Evolutionary conservation across 2,329 filamentous ascomycete species (phyloP).

Genomic region (Fusarium coffeatum): DNA sequence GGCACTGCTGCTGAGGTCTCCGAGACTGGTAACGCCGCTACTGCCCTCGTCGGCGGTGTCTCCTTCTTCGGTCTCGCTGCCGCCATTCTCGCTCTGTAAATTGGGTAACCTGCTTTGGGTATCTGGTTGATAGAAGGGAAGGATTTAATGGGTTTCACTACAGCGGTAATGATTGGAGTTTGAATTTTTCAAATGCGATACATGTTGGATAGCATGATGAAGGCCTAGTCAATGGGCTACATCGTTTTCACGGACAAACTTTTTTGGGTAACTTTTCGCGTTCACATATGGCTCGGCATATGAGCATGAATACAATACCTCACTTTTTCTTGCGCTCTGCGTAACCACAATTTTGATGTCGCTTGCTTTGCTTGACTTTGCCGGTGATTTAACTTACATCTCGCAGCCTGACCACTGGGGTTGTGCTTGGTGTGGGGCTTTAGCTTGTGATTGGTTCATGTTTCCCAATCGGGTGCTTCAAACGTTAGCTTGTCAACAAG

Average conservation of each 20-base stretch:
- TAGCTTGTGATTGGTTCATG: constrained; percentile 16
- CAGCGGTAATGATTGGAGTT: constrained; percentile 45
- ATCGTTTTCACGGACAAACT: constrained; percentile 46
- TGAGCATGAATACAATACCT: constrained; percentile 46
- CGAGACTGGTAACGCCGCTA: constrained; percentile 51
- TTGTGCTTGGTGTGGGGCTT: constrained; percentile 4
- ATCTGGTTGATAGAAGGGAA: constrained; percentile 14
- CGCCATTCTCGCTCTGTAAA: constrained; percentile 64
- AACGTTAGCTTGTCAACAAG: constrained; percentile 14
- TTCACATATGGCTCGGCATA: constrained; percentile 43
- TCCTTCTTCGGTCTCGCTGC: constrained; percentile 61
- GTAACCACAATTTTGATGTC: constrained; percentile 10
- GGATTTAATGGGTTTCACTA: constrained; percentile 42
- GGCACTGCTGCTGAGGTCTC: constrained; percentile 41
- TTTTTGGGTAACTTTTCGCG: constrained; percentile 41
- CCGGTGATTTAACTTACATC: neutral
- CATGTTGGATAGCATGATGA: constrained; percentile 37
- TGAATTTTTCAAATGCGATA: constrained; percentile 32
- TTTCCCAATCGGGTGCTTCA: constrained; percentile 27
- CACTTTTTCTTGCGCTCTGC: constrained; percentile 34
- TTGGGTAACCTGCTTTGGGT: constrained; percentile 10
- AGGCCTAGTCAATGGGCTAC: constrained; percentile 17
- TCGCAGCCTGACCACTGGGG: neutral
- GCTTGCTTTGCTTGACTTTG: neutral
- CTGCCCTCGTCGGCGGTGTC: constrained; percentile 55